These are phyloP conservation scores for Stephanodiscus triporus DNA, from an alignment of 108 stramenopile genomes.

Conservation along the genomic window DNA sequence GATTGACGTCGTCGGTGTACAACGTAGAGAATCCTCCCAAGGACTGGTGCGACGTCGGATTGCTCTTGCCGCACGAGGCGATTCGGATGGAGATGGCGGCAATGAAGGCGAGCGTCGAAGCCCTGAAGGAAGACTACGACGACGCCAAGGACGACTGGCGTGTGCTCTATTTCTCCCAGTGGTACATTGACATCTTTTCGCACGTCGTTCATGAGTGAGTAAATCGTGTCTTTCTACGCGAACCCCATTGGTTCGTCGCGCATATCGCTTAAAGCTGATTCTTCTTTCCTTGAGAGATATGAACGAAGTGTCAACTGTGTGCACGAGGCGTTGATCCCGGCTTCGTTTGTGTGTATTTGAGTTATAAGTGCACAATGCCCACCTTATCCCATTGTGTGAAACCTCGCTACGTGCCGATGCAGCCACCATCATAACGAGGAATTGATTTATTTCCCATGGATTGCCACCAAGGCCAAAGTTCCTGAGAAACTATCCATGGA, in stretches of 20 bases:
- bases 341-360: too few relatives aligned
- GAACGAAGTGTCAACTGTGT: neutral
- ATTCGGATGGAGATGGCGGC: slow-evolving; percentile 36
- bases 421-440: slow-evolving; percentile 46
- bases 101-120: slow-evolving; percentile 23
- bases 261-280: too few relatives aligned
- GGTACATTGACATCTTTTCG: slow-evolving; percentile 31
- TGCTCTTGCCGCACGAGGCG: slow-evolving; percentile 44
- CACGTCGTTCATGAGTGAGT: slow-evolving; percentile 9
- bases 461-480: slow-evolving; percentile 28
- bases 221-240: neutral
- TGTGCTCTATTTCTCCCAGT: slow-evolving; percentile 35
- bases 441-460: slow-evolving; percentile 48
- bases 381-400: too few relatives aligned
- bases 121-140: slow-evolving; percentile 12
- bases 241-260: too few relatives aligned
- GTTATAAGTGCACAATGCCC: too few relatives aligned
- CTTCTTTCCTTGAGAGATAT: neutral
- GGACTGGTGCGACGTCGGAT: slow-evolving; percentile 44
- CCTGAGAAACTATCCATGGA: slow-evolving; percentile 28
- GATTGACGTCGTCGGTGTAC: slow-evolving; percentile 28
- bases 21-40: slow-evolving; percentile 34
- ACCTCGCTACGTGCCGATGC: too few relatives aligned
- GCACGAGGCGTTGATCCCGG: neutral
- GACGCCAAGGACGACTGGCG: slow-evolving; percentile 20